A percentile compares a stretch with the other conserved stretches of the same genome.
phyloP scores from a whole-genome alignment of 306 rosid genomes.

The Quercus engelmannii region DNA sequence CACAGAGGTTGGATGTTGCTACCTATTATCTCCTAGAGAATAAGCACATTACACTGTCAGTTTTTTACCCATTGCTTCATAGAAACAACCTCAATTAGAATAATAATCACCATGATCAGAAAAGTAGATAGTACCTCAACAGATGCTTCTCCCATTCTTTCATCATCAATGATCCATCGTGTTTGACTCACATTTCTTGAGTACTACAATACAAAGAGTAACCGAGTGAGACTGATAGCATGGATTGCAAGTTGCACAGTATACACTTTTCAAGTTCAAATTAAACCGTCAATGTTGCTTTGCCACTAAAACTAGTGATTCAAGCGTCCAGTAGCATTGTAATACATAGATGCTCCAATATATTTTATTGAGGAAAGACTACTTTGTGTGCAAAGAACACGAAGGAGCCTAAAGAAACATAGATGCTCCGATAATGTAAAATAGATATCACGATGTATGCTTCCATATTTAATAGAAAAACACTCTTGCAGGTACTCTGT shows the following conservation, averaged over 20 bases:
- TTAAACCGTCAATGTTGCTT: background rate
- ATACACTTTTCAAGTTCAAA: slow-evolving; percentile 4
- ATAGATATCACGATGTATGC: background rate
- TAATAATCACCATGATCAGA: slow-evolving; percentile 9
- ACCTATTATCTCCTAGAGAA: slow-evolving; percentile 73
- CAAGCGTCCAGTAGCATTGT: background rate
- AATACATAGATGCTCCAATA: background rate
- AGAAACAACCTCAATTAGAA: slow-evolving; percentile 10
- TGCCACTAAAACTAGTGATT: background rate
- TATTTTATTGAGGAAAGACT: no score
- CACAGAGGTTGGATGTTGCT: slow-evolving; percentile 63
- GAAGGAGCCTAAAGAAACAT: no score
- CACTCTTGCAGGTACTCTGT: background rate
- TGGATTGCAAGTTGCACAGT: slow-evolving; percentile 22
- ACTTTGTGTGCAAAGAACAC: no score
- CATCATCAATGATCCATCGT: slow-evolving; percentile 88
- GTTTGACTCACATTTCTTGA: slow-evolving; percentile 97
- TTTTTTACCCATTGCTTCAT: slow-evolving; percentile 15
- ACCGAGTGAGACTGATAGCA: background rate
- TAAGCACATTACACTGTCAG: slow-evolving; percentile 27
- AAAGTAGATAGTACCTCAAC: slow-evolving; percentile 62
- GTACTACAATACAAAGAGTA: slow-evolving; percentile 49
- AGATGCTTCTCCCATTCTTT: slow-evolving; percentile 96
- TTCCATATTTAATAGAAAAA: background rate
- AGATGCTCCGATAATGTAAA: background rate